A percentile compares a stretch with the other conserved stretches of the same genome.
phyloP scores from a whole-genome alignment of 2,329 filamentous ascomycete genomes.

The Trichoderma simmonsii region DNA sequence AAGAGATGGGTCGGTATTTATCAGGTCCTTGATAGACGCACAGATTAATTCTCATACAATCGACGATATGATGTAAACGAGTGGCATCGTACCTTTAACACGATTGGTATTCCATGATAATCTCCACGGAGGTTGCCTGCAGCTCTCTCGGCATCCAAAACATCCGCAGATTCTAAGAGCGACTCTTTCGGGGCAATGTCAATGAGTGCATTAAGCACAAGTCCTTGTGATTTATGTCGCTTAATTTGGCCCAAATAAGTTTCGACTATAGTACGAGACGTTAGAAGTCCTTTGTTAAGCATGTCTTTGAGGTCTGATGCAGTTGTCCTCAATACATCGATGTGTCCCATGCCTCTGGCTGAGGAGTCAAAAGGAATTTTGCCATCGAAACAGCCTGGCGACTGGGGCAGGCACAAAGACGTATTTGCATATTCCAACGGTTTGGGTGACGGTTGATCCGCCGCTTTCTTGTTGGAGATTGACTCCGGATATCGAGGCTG shows the following conservation, averaged over 20 bases:
- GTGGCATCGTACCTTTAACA: not conserved
- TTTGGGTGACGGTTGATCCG: not conserved
- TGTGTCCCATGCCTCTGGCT: not conserved
- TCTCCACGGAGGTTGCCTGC: not conserved
- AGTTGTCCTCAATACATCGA: not conserved
- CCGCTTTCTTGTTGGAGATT: not conserved
- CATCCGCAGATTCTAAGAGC: not conserved
- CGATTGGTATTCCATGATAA: not conserved
- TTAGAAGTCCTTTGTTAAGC: not conserved
- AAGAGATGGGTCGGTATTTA: not conserved
- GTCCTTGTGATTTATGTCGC: not conserved
- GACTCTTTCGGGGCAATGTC: not conserved
- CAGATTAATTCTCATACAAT: not conserved
- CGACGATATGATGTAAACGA: accelerated
- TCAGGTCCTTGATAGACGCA: not conserved
- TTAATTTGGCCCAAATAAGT: not conserved
- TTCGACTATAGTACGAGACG: not conserved
- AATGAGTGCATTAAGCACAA: not conserved
- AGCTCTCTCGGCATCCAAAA: not conserved
- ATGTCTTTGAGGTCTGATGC: not conserved
- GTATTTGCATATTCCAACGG: not conserved
- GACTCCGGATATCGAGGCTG: not conserved
- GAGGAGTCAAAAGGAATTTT: not conserved
- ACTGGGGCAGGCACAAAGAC: not conserved
- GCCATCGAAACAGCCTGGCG: not conserved